A percentile compares a stretch with the other conserved stretches of the same genome.
These are phyloP conservation scores for Saturnispora silvae DNA, from an alignment of 805 yeast genomes.

Conservation along the genomic window DNA sequence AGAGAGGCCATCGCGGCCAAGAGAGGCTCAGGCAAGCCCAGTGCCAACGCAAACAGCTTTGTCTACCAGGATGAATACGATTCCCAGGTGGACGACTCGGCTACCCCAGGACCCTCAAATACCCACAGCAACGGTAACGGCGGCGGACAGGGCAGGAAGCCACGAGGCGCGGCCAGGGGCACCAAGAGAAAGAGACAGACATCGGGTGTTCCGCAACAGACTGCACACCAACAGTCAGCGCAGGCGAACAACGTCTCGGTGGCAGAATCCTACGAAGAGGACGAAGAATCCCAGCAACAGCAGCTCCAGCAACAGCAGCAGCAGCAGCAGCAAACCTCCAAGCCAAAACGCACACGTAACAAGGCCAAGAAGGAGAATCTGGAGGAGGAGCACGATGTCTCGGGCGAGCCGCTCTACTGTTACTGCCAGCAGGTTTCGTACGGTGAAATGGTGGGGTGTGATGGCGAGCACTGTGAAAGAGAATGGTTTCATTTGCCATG, in stretches of 20 bases:
- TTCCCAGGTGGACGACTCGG: slow-evolving; percentile 12
- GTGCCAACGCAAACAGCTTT: slow-evolving; percentile 18
- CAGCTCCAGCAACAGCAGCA: not conserved
- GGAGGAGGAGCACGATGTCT: no score
- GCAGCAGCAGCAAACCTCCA: not conserved
- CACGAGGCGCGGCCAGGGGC: not conserved
- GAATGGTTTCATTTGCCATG: slow-evolving; percentile 97
- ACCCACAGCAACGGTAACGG: no score
- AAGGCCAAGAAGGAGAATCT: slow-evolving; percentile 3
- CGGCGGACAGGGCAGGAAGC: no score
- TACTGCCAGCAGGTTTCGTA: slow-evolving; percentile 94
- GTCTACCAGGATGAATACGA: slow-evolving; percentile 9
- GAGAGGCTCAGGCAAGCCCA: slow-evolving; percentile 39
- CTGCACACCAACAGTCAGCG: not conserved
- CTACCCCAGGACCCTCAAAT: slow-evolving; percentile 6
- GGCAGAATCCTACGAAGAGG: no score
- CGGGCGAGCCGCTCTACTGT: slow-evolving; percentile 77
- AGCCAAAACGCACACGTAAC: slow-evolving; percentile 5
- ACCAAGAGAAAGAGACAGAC: slow-evolving; percentile 4
- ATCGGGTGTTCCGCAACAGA: slow-evolving; percentile 8
- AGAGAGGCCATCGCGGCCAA: slow-evolving; percentile 90
- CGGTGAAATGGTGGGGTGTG: slow-evolving; percentile 99
- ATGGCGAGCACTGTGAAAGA: slow-evolving; percentile 80
- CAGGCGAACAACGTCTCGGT: not conserved
- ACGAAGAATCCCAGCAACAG: no score